These are phyloP conservation scores for Guillardia theta DNA, from an alignment of 78 protist genomes.

Conservation along the genomic window DNA sequence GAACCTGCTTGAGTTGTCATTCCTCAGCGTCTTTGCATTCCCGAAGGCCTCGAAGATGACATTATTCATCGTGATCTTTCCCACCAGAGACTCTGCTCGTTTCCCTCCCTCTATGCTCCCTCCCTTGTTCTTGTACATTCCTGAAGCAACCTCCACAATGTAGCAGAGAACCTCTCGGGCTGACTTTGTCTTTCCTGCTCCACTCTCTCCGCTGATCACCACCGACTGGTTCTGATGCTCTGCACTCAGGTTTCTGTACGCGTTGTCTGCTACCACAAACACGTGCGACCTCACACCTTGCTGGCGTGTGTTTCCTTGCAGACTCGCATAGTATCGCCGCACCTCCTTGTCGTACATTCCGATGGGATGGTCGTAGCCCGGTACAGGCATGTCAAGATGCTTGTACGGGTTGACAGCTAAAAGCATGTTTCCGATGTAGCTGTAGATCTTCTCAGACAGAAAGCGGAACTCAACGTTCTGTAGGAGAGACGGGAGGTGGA, in stretches of 20 bases:
- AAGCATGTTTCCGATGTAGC: conserved; percentile 47
- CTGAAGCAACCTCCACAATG: not conserved
- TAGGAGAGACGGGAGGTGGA: conserved; percentile 19
- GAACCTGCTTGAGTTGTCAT: conserved; percentile 88
- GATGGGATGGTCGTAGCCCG: not conserved
- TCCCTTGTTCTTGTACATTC: not conserved
- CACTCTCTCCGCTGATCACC: conserved; percentile 88
- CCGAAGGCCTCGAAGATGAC: conserved; percentile 94
- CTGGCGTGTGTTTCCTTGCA: not conserved
- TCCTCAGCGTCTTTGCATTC: conserved; percentile 88
- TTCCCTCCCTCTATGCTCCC: not conserved
- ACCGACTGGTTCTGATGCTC: conserved; percentile 57
- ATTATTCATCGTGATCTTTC: conserved; percentile 68
- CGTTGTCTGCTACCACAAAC: conserved; percentile 73
- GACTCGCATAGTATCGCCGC: not conserved
- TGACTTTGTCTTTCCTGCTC: conserved; percentile 93
- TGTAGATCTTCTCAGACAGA: conserved; percentile 2
- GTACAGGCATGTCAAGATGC: conserved; percentile 20
- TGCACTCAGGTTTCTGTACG: conserved; percentile 50
- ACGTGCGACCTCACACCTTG: conserved; percentile 42
- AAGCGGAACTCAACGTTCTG: conserved; percentile 33
- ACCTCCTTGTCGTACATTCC: not conserved
- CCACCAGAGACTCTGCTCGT: not conserved
- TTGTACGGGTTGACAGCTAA: conserved; percentile 79
- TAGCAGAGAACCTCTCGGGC: conserved; percentile 65